Percentiles rank a stretch among this genome's conserved stretches.
Evolutionary conservation across 805 yeast genomes (phyloP).

Genomic region (Cyberlindnera saturnus): DNA sequence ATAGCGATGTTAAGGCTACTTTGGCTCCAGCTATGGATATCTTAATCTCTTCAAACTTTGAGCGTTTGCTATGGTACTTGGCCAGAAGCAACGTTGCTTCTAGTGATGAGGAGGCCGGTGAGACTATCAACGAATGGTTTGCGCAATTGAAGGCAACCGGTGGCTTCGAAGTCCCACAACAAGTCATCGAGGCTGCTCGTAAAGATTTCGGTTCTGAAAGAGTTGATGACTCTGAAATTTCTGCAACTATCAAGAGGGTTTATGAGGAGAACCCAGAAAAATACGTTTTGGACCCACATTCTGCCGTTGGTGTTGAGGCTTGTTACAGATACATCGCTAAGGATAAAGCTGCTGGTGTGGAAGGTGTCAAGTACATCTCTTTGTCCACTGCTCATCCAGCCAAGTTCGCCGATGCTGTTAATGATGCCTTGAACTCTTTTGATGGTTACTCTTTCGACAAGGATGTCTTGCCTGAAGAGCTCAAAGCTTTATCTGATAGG

Average conservation of each 20-base stretch:
- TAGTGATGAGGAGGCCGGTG: slow-evolving; percentile 61
- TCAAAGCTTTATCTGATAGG: slow-evolving; percentile 61
- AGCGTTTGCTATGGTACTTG: slow-evolving; percentile 92
- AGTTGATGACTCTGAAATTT: slow-evolving; percentile 73
- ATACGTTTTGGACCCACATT: slow-evolving; percentile 92
- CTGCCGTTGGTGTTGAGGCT: slow-evolving; percentile 90
- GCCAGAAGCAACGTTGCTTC: slow-evolving; percentile 62
- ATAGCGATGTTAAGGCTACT: slow-evolving; percentile 74
- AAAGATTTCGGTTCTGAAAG: slow-evolving; percentile 70
- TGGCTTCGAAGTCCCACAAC: slow-evolving; percentile 61
- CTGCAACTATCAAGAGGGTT: slow-evolving; percentile 65
- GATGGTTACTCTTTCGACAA: slow-evolving; percentile 79
- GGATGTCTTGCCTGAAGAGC: slow-evolving; percentile 85
- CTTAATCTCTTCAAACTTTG: slow-evolving; percentile 90
- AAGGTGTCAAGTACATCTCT: slow-evolving; percentile 51
- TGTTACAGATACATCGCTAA: slow-evolving; percentile 53
- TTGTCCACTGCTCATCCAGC: slow-evolving; percentile 99
- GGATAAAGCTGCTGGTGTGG: slow-evolving; percentile 33
- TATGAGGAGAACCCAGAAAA: slow-evolving; percentile 53
- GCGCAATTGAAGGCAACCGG: slow-evolving; percentile 68
- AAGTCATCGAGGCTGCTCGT: slow-evolving; percentile 60
- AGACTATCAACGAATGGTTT: slow-evolving; percentile 71
- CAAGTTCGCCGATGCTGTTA: slow-evolving; percentile 94
- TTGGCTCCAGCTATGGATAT: slow-evolving; percentile 99
- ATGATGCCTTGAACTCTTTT: slow-evolving; percentile 60